These are phyloP conservation scores for Dichotomopilus funicola DNA, from an alignment of 2,329 filamentous ascomycete species.

Conservation along the genomic window DNA sequence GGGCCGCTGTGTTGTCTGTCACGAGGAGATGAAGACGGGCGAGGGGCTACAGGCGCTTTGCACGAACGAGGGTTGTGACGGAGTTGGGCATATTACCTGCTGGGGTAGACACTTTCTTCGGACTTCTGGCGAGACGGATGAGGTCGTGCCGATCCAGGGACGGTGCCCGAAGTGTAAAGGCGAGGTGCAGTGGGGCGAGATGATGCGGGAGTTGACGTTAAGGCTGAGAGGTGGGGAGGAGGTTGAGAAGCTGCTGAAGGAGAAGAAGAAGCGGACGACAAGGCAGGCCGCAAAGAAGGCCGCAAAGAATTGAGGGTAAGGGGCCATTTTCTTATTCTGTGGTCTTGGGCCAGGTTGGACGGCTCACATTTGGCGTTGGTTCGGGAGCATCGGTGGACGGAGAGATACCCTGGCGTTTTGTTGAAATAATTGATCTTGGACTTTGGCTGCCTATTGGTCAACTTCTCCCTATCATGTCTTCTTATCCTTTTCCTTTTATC, in stretches of 20 bases:
- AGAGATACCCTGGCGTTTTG: neutral
- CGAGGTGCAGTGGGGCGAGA: constrained; percentile 61
- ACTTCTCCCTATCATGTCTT: neutral
- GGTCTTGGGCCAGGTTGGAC: neutral
- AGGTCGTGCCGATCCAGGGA: constrained; percentile 61
- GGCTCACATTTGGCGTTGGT: neutral
- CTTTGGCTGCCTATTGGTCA: too few species aligned
- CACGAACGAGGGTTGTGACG: constrained; percentile 46
- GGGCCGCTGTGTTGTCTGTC: constrained; percentile 49
- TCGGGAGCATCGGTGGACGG: neutral
- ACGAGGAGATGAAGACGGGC: constrained; percentile 37
- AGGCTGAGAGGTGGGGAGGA: constrained; percentile 65
- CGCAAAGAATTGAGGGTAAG: neutral
- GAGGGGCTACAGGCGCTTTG: constrained; percentile 53
- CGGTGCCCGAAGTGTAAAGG: constrained; percentile 63
- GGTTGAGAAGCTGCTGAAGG: constrained; percentile 60
- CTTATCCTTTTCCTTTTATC: neutral
- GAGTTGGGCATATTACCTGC: constrained; percentile 54
- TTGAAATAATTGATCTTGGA: neutral
- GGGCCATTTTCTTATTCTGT: neutral
- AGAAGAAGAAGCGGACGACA: constrained; percentile 30
- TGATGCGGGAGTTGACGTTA: constrained; percentile 78
- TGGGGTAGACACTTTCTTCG: constrained; percentile 49
- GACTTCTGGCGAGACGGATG: constrained; percentile 26
- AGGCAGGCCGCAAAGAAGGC: constrained; percentile 18